phyloP scores from a whole-genome alignment of 108 stramenopile genomes.

The Fragilaria crotonensis region DNA sequence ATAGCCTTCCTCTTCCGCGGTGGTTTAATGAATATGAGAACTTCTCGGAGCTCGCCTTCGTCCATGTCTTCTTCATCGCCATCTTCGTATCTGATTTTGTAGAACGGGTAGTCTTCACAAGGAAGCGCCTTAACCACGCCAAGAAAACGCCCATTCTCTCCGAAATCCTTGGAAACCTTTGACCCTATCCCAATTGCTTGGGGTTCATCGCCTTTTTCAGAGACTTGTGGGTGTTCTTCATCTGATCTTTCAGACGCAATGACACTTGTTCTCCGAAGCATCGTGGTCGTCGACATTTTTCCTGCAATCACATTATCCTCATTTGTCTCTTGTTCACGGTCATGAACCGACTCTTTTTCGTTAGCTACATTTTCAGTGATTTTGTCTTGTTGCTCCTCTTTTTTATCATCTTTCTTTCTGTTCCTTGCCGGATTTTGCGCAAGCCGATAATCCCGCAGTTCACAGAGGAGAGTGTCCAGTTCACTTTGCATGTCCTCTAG shows the following conservation, averaged over 20 bases:
- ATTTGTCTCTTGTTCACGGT: neutral
- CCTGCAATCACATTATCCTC: neutral
- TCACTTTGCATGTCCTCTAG: neutral
- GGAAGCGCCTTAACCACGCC: conserved; percentile 6
- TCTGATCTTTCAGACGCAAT: neutral
- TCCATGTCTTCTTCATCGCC: conserved; percentile 14
- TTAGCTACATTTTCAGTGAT: neutral
- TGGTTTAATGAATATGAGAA: neutral
- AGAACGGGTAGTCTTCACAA: conserved; percentile 3
- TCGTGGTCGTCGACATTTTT: neutral
- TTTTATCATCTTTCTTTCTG: neutral
- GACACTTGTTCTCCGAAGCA: neutral
- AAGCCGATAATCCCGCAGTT: neutral
- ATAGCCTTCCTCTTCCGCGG: neutral
- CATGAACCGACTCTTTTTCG: too few relatives aligned
- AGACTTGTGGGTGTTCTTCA: neutral
- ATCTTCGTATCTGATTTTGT: conserved; percentile 15
- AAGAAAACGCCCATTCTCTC: neutral
- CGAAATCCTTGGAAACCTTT: conserved; percentile 12
- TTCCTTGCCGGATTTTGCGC: neutral
- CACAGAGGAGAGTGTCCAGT: neutral
- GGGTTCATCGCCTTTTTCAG: neutral
- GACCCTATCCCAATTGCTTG: conserved; percentile 4
- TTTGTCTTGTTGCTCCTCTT: neutral
- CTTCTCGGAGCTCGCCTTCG: conserved; percentile 5